Conservation (phyloP, 306 rosid genomes). For the Sophora flavescens region DNA sequence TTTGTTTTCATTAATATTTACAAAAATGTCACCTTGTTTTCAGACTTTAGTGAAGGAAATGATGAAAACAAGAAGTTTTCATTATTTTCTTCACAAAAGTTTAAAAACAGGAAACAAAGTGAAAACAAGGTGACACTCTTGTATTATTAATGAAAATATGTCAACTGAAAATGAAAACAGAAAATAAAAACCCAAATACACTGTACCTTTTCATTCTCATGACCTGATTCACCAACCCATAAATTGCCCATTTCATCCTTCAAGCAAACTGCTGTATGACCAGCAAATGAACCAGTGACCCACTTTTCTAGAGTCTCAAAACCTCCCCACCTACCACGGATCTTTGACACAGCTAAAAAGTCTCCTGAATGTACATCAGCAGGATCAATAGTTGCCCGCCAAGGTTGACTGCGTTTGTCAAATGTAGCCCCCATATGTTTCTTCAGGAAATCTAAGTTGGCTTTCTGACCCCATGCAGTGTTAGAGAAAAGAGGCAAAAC, state of each 20-base stretch:
- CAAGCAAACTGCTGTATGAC: slow-evolving; percentile 91
- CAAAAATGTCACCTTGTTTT: too few species aligned
- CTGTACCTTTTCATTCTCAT: slow-evolving; percentile 86
- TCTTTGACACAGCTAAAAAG: slow-evolving; percentile 84
- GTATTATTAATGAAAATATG: neutral
- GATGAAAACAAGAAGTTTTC: neutral
- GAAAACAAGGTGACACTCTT: too few species aligned
- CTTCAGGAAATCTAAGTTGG: slow-evolving; percentile 77
- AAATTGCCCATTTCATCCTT: slow-evolving; percentile 85
- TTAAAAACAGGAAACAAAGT: too few species aligned
- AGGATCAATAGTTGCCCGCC: slow-evolving; percentile 68
- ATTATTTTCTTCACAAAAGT: too few species aligned
- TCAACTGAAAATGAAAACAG: neutral
- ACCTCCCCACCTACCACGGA: slow-evolving; percentile 97
- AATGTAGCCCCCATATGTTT: slow-evolving; percentile 91
- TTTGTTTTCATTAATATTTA: too few species aligned
- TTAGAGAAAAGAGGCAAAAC: slow-evolving; percentile 86
- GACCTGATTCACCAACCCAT: slow-evolving; percentile 99
- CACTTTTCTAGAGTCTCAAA: slow-evolving; percentile 91
- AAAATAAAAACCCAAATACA: too few species aligned
- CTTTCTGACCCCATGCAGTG: slow-evolving; percentile 84
- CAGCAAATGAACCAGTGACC: slow-evolving; percentile 96
- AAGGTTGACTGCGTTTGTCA: slow-evolving; percentile 74
- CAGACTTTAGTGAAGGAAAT: neutral
- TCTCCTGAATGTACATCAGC: slow-evolving; percentile 89